These are phyloP conservation scores for Starmerella gropengiesseri DNA, from an alignment of 805 yeast species.

Conservation along the genomic window DNA sequence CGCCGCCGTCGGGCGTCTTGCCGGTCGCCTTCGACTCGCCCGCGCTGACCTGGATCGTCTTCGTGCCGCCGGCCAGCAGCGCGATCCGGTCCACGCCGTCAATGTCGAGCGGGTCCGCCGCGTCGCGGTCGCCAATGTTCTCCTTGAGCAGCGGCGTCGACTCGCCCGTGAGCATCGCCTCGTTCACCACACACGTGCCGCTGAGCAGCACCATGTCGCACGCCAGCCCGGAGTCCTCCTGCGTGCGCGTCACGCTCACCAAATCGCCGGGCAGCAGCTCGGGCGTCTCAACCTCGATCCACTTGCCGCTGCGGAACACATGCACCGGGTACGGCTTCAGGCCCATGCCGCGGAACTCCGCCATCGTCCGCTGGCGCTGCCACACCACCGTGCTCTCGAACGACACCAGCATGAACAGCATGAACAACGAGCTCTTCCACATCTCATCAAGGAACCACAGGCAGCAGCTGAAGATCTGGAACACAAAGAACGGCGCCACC, in stretches of 20 bases:
- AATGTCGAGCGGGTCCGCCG: slow-evolving; percentile 51
- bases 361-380: slow-evolving; percentile 89
- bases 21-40: slow-evolving; percentile 37
- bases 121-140: slow-evolving; percentile 74
- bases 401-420: slow-evolving; percentile 80
- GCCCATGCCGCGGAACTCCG: slow-evolving; percentile 95
- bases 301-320: slow-evolving; percentile 56
- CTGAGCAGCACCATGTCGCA: slow-evolving; percentile 80
- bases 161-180: slow-evolving; percentile 98
- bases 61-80: slow-evolving; percentile 88
- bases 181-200: slow-evolving; percentile 92
- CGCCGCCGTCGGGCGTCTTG: slow-evolving; percentile 82
- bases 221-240: slow-evolving; percentile 84
- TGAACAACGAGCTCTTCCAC: slow-evolving; percentile 90
- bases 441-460: slow-evolving; percentile 93
- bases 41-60: slow-evolving; percentile 79
- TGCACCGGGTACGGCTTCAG: slow-evolving; percentile 77
- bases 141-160: slow-evolving; percentile 94
- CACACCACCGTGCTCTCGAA: slow-evolving; percentile 91
- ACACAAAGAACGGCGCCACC: slow-evolving; percentile 93
- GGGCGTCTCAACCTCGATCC: slow-evolving; percentile 61
- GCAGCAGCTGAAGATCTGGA: slow-evolving; percentile 91
- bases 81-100: slow-evolving; percentile 86
- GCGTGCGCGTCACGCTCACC: slow-evolving; percentile 77
- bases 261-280: slow-evolving; percentile 80